These are phyloP conservation scores for Thalassiosira sp. DNA, from an alignment of 352 stramenopile species.

Conservation along the genomic window DNA sequence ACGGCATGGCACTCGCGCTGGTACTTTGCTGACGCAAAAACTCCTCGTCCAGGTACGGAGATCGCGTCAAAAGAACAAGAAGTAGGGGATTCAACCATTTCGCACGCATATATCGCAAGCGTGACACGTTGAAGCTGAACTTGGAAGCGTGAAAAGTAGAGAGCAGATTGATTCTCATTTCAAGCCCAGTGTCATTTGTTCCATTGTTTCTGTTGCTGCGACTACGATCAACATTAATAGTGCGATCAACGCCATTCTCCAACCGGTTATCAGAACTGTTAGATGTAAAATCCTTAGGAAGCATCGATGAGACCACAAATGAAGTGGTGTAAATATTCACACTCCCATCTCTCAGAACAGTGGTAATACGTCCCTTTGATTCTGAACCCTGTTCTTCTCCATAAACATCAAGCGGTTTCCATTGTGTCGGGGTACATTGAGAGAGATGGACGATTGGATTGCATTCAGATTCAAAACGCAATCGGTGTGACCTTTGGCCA, in stretches of 20 bases:
- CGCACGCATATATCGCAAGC: slow-evolving; percentile 34
- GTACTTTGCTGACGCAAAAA: slow-evolving; percentile 2
- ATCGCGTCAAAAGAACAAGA: slow-evolving; percentile 44
- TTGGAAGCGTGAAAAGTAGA: slow-evolving; percentile 21
- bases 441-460: slow-evolving; percentile 45
- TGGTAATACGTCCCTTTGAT: slow-evolving; percentile 36
- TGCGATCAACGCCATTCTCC: background rate
- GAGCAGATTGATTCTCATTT: slow-evolving; percentile 22
- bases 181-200: slow-evolving; percentile 17
- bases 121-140: background rate
- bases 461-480: background rate
- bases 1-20: slow-evolving; percentile 1
- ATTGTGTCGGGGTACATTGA: slow-evolving; percentile 35
- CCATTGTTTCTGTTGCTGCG: slow-evolving; percentile 4
- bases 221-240: slow-evolving; percentile 7
- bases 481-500: background rate
- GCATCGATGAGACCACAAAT: slow-evolving; percentile 18
- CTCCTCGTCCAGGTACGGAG: slow-evolving; percentile 30
- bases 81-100: slow-evolving; percentile 42
- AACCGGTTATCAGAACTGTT: background rate
- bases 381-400: slow-evolving; percentile 43
- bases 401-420: slow-evolving; percentile 55
- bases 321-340: slow-evolving; percentile 34
- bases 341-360: slow-evolving; percentile 41
- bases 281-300: background rate